Conservation (phyloP, 2,329 filamentous ascomycete species). For the Exophiala sp. region DNA sequence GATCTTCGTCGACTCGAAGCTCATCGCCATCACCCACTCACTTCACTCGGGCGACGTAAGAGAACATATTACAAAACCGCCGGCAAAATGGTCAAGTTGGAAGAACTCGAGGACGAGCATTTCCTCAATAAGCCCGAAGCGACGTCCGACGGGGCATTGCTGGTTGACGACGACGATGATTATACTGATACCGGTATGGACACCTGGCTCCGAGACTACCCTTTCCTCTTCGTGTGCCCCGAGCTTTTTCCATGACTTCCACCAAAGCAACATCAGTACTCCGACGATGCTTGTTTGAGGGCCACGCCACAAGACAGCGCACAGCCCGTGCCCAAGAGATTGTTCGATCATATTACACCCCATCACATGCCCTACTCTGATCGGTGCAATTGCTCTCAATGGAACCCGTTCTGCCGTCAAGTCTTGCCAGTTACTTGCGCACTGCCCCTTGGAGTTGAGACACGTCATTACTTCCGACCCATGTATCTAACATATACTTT, state of each 20-base stretch:
- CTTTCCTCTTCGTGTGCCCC: background rate
- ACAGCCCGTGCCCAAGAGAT: no score
- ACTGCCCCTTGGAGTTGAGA: no score
- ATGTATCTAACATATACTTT: constrained; percentile 6
- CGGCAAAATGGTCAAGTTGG: constrained; percentile 78
- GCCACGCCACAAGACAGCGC: no score
- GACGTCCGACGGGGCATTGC: constrained; percentile 51
- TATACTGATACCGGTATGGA: constrained; percentile 83
- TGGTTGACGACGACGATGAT: constrained; percentile 61
- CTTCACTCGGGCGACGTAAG: background rate
- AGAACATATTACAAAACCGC: background rate
- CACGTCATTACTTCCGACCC: no score
- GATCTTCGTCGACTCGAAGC: background rate
- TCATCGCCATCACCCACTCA: background rate
- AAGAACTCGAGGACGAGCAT: constrained; percentile 94
- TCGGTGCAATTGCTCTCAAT: no score
- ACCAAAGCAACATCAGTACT: no score
- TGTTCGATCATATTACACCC: no score
- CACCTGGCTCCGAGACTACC: background rate
- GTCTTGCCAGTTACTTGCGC: no score
- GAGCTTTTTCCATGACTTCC: constrained; percentile 3
- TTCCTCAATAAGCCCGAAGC: constrained; percentile 69
- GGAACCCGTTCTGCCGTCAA: no score
- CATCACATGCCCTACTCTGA: no score
- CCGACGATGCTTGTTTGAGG: no score